Evolutionary conservation across 768 basidiomycete genomes (phyloP).

Genomic region (Leccinum subgranulosum): DNA sequence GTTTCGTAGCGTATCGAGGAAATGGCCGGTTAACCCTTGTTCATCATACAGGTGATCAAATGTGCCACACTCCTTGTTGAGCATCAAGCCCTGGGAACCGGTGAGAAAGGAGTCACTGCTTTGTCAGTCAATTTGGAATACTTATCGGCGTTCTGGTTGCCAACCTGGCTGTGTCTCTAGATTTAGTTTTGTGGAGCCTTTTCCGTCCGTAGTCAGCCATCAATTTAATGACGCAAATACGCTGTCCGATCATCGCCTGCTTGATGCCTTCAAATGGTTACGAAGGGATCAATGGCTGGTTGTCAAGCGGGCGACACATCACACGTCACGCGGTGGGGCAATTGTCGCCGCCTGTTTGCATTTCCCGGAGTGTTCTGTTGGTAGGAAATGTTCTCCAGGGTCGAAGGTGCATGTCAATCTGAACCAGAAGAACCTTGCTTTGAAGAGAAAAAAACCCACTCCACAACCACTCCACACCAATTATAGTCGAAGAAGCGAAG

Average conservation of each 20-base stretch:
- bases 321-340: background rate
- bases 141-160: background rate
- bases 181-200: background rate
- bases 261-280: background rate
- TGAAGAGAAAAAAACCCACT: background rate
- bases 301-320: constrained; percentile 1
- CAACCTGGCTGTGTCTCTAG: background rate
- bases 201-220: background rate
- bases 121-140: constrained; percentile 10
- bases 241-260: constrained; percentile 4
- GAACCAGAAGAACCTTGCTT: background rate
- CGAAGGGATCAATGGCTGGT: background rate
- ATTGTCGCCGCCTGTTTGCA: background rate
- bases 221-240: background rate
- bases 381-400: background rate
- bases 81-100: background rate
- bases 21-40: background rate
- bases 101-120: constrained; percentile 4
- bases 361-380: background rate
- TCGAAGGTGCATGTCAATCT: background rate
- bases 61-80: background rate
- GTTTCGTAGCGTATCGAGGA: constrained; percentile 1
- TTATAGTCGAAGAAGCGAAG: background rate
- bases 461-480: background rate
- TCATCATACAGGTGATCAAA: background rate